Conservation (phyloP, 192 early-diverging fungal genomes). For the Chytriomyces sp. region DNA sequence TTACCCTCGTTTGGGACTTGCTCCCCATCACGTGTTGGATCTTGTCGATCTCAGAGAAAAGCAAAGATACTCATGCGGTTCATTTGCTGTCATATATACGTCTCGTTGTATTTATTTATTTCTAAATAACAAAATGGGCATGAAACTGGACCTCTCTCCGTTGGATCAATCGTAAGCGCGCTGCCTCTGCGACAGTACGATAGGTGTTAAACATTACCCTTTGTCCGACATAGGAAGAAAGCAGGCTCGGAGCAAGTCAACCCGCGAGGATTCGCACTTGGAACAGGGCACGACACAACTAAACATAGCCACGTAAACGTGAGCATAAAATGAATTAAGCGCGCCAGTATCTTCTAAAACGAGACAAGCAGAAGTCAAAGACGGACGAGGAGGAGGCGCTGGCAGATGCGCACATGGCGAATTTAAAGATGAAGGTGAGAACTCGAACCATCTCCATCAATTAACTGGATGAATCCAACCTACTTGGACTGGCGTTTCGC, state of each 20-base stretch:
- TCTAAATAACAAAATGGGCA: not conserved
- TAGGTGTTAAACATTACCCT: too few relatives aligned
- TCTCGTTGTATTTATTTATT: too few relatives aligned
- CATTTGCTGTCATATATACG: too few relatives aligned
- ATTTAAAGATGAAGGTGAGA: constrained; percentile 51
- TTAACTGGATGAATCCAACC: too few relatives aligned
- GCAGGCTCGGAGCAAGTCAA: not conserved
- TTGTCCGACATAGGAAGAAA: not conserved
- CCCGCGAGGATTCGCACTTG: constrained; percentile 21
- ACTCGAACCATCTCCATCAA: not conserved
- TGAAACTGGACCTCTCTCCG: constrained; percentile 12
- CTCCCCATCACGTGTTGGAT: too few relatives aligned
- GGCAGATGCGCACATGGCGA: constrained; percentile 42
- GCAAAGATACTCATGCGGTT: too few relatives aligned
- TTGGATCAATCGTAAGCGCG: constrained; percentile 20
- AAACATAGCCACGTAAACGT: not conserved
- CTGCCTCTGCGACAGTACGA: too few relatives aligned
- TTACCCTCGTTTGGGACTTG: too few relatives aligned
- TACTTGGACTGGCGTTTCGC: too few relatives aligned
- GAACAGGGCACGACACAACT: not conserved
- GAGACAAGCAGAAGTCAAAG: constrained; percentile 18
- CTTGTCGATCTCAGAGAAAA: too few relatives aligned
- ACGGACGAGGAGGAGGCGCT: constrained; percentile 30
- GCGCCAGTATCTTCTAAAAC: too few relatives aligned
- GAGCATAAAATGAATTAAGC: not conserved